Evolutionary conservation across 164 flowering plant species (phyloP), one percentile per base, ranked within the genome.

Genomic region (Cinnamomum micranthum): DNA sequence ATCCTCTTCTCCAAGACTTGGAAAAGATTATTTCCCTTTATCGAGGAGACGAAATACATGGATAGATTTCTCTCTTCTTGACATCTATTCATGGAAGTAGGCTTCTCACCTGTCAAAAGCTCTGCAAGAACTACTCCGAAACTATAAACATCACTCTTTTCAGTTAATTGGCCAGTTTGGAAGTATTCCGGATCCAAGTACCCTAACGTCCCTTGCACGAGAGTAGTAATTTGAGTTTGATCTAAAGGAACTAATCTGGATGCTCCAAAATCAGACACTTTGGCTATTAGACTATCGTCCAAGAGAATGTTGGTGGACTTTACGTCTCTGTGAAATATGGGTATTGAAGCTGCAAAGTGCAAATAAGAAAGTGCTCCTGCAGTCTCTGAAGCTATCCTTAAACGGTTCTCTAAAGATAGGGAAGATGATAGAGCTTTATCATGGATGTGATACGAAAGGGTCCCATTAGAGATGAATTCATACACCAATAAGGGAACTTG

Each of bases 281-380:
- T 86, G 0, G 89, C 83, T 1, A 69, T 77, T 68, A 63, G 80
- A 23, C 67, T 69, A 3, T 77, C 80, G 28, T 84, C 86, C 13
- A 86, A 47, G 15, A 86, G 82, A 66, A 86, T 80, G 31, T 86
- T 86, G 20, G 82, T 23, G 6, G 84, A 64, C 71, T 83, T 86
- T 31, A 85, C 63, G 51, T 86, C 89, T 68, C 89, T 75, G 52
- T 86, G 89, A 23, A 81, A 58, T 14, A 86, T 81, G 0, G 87
- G 86, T 19, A 70, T 59, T 1, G 82, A 80, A 59, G 88, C 82
- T 14, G 82, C 80, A 6, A 82, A 84, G 58, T 85, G 91, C 25
- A 88, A 65, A 69, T 85, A 85, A 3, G 86, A 65, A 7, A 85
- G 73, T 0, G 81, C 89, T 12, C 74, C 84, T 0, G 89, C 89